Evolutionary conservation across 2,329 filamentous ascomycete species (phyloP).

Genomic region (Thielaviopsis euricoi): DNA sequence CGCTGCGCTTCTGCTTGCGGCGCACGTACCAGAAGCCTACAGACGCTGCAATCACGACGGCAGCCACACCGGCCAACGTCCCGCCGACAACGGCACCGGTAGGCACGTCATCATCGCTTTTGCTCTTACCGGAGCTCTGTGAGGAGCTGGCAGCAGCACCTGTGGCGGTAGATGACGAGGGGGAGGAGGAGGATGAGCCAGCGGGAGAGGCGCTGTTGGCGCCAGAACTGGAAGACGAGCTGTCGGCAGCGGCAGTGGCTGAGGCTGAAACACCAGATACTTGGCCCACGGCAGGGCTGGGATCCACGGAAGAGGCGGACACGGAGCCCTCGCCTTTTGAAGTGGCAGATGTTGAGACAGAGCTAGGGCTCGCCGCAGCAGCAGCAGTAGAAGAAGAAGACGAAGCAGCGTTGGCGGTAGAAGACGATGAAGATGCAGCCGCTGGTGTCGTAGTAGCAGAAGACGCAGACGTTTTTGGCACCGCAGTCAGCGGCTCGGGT

Average conservation of each 20-base stretch:
- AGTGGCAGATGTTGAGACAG: neutral
- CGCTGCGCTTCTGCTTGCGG: constrained; percentile 28
- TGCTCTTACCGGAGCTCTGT: constrained; percentile 10
- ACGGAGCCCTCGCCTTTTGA: constrained; percentile 2
- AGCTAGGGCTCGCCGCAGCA: neutral
- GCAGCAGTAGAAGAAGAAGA: neutral
- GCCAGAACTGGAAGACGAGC: neutral
- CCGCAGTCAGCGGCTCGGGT: neutral
- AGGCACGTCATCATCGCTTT: constrained; percentile 14
- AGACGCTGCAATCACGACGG: constrained; percentile 25
- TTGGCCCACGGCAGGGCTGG: constrained; percentile 5
- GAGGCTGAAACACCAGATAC: constrained; percentile 11
- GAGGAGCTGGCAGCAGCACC: constrained; percentile 5
- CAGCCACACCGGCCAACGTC: constrained; percentile 33
- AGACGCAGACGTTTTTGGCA: neutral
- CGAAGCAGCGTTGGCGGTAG: neutral
- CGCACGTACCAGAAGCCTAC: constrained; percentile 27
- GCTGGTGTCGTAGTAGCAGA: neutral
- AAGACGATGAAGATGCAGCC: neutral
- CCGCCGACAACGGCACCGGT: constrained; percentile 36
- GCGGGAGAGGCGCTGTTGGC: neutral
- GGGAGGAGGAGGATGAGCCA: neutral
- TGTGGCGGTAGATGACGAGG: no score
- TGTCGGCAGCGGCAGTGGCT: neutral
- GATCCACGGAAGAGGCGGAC: constrained; percentile 3